Conservation (phyloP, 345 rosid genomes). For the Ceriops decandra region DNA sequence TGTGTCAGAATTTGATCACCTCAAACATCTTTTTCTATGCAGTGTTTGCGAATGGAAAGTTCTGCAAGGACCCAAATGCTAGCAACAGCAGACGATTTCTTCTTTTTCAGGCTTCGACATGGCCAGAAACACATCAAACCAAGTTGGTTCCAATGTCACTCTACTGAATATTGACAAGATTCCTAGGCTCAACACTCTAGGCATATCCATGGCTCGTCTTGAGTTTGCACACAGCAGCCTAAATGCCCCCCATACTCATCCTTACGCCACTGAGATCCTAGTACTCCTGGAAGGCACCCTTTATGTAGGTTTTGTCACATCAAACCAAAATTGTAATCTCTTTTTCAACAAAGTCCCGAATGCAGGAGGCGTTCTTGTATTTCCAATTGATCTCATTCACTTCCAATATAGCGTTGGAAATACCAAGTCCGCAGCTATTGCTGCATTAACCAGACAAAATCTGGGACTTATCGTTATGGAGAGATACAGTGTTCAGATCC, state of each 20-base stretch:
- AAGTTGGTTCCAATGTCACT: neutral
- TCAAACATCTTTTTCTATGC: neutral
- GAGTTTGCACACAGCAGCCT: constrained; percentile 5
- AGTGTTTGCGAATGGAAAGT: neutral
- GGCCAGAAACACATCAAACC: constrained; percentile 2
- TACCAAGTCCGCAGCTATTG: constrained; percentile 7
- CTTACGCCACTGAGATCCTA: constrained; percentile 6
- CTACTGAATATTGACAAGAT: neutral
- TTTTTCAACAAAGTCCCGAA: constrained; percentile 4
- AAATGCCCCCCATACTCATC: constrained; percentile 11
- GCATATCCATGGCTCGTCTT: constrained; percentile 4
- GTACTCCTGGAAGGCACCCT: neutral
- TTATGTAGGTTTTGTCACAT: constrained; percentile 11
- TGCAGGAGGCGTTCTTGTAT: constrained; percentile 16
- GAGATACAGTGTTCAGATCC: constrained; percentile 5
- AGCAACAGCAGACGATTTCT: constrained; percentile 4
- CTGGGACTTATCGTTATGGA: constrained; percentile 10
- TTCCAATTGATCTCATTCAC: constrained; percentile 18
- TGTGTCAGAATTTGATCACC: neutral
- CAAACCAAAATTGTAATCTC: neutral
- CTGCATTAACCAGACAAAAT: constrained; percentile 13
- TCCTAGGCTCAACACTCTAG: constrained; percentile 14
- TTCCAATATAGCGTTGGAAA: constrained; percentile 10
- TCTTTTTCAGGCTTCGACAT: constrained; percentile 8
- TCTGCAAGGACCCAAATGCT: constrained; percentile 9